Evolutionary conservation across 441 rosid genomes (phyloP), one percentile per base, ranked within the genome.

Genomic region (Gossypium trilobum): DNA sequence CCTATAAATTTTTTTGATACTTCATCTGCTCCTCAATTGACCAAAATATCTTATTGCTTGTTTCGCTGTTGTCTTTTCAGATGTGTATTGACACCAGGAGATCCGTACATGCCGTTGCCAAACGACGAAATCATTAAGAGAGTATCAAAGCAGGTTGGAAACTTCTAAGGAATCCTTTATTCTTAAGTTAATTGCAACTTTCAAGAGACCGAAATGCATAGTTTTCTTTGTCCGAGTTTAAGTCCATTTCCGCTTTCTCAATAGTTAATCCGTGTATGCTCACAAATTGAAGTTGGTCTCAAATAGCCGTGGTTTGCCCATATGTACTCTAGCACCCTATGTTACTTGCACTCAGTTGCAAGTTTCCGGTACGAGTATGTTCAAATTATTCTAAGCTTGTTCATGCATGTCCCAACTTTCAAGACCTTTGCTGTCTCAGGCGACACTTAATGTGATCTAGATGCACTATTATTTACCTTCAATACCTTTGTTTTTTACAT

Each of bases 11-110:
- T 6, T 29, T n/a, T 27, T 9, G 27, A 3, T 5, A 16, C 11
- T 33, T 52, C 33, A 19, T 54, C 8, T 7, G 5, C 2, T 54
- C 8, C 63, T 36, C 1, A 10, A 36, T 11, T 36, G 33, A 70
- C 73, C 54, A 1, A 5, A 55, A 14, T 23, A 0, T 5, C 5
- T 23, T 16, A 46, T 7, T 51, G 44, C 72, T 48, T 72, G 42
- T 70, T 14, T 62, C 63, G 25, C 13, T 57, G 23, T 72, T 31
- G 23, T 52, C 62, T 81, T 75, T 33, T 70, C 87, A 95, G 97
- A 72, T 92, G 97, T 72, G 99, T 95, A 54, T 81, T 92, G 70
- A 92, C 99, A 0, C 99, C 99, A 0, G 99, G 99, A 17, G 96
- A 95, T 77, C 99, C 99, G 0, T 95, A 95, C 82, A 95, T 95